A percentile compares a stretch with the other conserved stretches of the same genome.
Conservation (phyloP, 1,284 basidiomycete species). For the Tylopilus sp. region DNA sequence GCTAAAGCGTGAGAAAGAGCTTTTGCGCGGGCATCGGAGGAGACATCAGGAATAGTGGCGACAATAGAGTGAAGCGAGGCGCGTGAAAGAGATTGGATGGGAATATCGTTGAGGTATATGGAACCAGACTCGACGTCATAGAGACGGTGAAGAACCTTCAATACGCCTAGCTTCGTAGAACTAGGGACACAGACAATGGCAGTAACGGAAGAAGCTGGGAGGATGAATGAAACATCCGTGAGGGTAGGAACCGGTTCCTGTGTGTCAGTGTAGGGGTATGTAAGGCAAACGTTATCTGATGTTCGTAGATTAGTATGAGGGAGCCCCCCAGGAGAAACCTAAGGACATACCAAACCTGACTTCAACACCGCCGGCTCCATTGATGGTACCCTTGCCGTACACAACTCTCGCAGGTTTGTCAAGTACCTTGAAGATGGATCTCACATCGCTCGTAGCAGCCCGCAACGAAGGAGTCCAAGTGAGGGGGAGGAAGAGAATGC, state of each 20-base stretch:
- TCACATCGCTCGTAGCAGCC: conserved; percentile 12
- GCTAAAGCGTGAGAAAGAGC: conserved; percentile 84
- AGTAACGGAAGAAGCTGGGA: conserved; percentile 76
- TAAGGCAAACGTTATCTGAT: conserved; percentile 74
- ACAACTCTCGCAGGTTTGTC: conserved; percentile 79
- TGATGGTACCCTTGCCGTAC: conserved; percentile 73
- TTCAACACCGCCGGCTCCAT: conserved; percentile 70
- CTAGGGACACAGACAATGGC: conserved; percentile 83
- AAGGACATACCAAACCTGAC: conserved; percentile 81
- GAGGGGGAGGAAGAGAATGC: conserved; percentile 26
- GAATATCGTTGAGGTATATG: conserved; percentile 78
- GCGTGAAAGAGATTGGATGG: conserved; percentile 84
- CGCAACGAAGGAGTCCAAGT: conserved; percentile 23
- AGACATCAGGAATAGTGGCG: conserved; percentile 78
- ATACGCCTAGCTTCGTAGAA: conserved; percentile 77
- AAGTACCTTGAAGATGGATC: conserved; percentile 59
- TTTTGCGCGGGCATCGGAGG: conserved; percentile 83
- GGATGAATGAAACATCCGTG: conserved; percentile 77
- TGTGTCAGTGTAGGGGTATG: conserved; percentile 73
- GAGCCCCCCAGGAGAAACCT: too few relatives aligned
- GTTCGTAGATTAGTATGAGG: conserved; percentile 1
- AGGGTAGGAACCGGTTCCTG: conserved; percentile 62
- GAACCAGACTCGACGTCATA: conserved; percentile 79
- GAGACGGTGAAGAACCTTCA: conserved; percentile 84
- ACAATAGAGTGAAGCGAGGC: conserved; percentile 73